These are phyloP conservation scores for Geranium incanum DNA, from an alignment of 441 rosid genomes.

Conservation along the genomic window DNA sequence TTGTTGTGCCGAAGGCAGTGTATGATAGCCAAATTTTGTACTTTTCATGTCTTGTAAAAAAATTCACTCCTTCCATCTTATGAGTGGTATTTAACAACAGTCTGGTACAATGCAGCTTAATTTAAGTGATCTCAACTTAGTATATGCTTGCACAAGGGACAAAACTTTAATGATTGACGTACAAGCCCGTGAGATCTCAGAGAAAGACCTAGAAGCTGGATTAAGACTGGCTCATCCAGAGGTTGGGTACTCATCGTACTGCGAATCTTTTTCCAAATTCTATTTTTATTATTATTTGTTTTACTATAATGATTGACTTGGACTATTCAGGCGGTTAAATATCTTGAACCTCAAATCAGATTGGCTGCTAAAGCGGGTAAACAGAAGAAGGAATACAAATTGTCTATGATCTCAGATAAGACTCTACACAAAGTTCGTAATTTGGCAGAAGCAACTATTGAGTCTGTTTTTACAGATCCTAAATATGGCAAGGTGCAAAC, in stretches of 20 bases:
- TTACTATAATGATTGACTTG: conserved; percentile 20
- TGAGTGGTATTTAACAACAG: conserved; percentile 11
- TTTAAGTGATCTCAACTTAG: conserved; percentile 82
- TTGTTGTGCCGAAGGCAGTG: neutral
- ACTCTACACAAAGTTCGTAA: conserved; percentile 58
- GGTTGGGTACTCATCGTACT: conserved; percentile 32
- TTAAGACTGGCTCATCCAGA: conserved; percentile 93
- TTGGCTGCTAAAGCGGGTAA: conserved; percentile 89
- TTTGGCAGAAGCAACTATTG: conserved; percentile 61
- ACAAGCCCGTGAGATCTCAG: conserved; percentile 76
- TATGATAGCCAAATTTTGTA: neutral
- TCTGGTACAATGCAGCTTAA: conserved; percentile 55
- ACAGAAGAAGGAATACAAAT: conserved; percentile 76
- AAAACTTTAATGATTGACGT: conserved; percentile 96
- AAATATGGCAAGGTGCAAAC: conserved; percentile 75
- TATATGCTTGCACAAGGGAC: conserved; percentile 91
- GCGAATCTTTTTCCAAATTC: conserved; percentile 5
- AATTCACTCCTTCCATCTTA: conserved; percentile 7
- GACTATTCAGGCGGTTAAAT: conserved; percentile 69
- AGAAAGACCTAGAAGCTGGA: conserved; percentile 81
- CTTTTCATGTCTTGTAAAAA: neutral
- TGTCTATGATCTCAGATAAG: conserved; percentile 68
- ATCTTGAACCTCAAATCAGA: conserved; percentile 79
- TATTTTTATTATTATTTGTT: conserved; percentile 6
- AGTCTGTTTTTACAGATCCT: conserved; percentile 75